Conservation (phyloP, 1,284 basidiomycete genomes). For the Phellopilus nigrolimitatus region DNA sequence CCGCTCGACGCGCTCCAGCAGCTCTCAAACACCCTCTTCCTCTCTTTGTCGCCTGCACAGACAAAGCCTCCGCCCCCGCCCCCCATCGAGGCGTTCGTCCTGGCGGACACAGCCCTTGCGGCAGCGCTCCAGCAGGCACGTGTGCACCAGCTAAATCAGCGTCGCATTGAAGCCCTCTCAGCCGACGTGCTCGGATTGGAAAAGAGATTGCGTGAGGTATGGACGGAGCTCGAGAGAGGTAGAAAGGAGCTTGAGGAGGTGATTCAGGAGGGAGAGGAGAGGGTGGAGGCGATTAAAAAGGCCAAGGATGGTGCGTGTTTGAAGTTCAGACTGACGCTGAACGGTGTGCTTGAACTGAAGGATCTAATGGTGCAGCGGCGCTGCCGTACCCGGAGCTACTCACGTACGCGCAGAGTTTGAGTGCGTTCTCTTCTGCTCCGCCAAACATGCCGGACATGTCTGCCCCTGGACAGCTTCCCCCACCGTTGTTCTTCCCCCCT, state of each 20-base stretch:
- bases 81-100: conserved; percentile 53
- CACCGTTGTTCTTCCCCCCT: conserved; percentile 76
- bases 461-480: conserved; percentile 62
- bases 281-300: conserved; percentile 60
- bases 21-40: conserved; percentile 66
- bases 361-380: conserved; percentile 42
- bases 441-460: conserved; percentile 74
- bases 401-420: conserved; percentile 74
- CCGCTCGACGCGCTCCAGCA: conserved; percentile 59
- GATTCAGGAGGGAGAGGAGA: conserved; percentile 65
- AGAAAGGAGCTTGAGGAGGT: conserved; percentile 62
- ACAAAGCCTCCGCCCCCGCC: conserved; percentile 58
- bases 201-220: conserved; percentile 58
- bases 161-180: conserved; percentile 64
- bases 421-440: conserved; percentile 78
- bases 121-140: conserved; percentile 60
- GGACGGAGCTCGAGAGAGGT: conserved; percentile 55
- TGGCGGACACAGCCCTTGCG: conserved; percentile 57
- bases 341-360: conserved; percentile 2
- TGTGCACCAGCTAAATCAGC: conserved; percentile 68
- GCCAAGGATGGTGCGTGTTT: conserved; percentile 58
- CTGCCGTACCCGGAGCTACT: conserved; percentile 77
- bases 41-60: conserved; percentile 62
- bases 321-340: conserved; percentile 7
- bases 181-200: conserved; percentile 65